Base-by-base conservation (phyloP, 805 yeast species). In the Metschnikowia dekortorum region DNA sequence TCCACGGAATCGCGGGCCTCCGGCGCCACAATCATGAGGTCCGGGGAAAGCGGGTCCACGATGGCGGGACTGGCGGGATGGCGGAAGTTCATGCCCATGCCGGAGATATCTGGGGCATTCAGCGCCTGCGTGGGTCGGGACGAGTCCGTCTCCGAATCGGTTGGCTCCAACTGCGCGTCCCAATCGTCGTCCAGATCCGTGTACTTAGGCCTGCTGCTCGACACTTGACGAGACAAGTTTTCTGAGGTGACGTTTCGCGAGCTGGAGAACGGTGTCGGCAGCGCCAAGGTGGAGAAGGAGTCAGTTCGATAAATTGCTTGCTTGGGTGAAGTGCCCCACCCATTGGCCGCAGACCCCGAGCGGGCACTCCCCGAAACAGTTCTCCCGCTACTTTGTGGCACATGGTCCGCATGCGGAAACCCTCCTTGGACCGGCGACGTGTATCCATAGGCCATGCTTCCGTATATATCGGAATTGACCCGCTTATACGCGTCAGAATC, bases 151-250 rank as follows among this genome's bases (percentile, higher is more conserved):
- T n/a, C 18, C 14, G 46, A 31, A 13, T 50, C 30, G 36, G 53
- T 44, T 32, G 60, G 50, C 40, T 83, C 85, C 10, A 92, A 57
- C 16, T 68, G 75, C 16, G 81, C 95, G 65, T 89, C 92, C 97
- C 97, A 90, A 66, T 89, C 97, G 58, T 87, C 96, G 64, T 90
- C 96, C 50, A 84, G 70, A 62, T 90, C 96, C 40, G 82, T 73
- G 61, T 84, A 85, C 50, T 68, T 57, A n/a, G 53, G 50, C 28
- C 56, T 41, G 28, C 51, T 42, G 18, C 42, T 39, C 9, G 49
- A 42, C 43, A 44, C 47, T 29, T 42, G 46, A 18, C 44, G 49
- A 5, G 49, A 31, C 26, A 44, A 47, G 34, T 52, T 49, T 4
- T 52, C 44, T 7, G 51, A 43, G 18, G 51, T 49, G 16, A 39